phyloP scores from a whole-genome alignment of 331 rosid genomes.

The Phaseolus coccineus region DNA sequence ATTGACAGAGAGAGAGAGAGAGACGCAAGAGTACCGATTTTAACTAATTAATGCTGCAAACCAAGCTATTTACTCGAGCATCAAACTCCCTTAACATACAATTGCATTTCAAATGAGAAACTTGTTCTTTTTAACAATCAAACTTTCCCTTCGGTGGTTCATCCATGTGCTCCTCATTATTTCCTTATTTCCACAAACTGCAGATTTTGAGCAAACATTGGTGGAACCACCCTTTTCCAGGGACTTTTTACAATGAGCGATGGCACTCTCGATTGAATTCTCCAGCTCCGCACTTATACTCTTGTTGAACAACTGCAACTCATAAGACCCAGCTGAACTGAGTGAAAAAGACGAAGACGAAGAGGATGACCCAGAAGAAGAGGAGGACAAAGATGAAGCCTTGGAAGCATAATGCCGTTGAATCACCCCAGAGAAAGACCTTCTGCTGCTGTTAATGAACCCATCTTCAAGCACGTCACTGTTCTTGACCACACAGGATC shows the following conservation, averaged over 20 bases:
- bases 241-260: conserved; percentile 78
- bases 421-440: conserved; percentile 64
- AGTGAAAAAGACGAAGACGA: conserved; percentile 71
- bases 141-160: neutral
- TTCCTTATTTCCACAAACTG: conserved; percentile 42
- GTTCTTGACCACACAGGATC: conserved; percentile 42
- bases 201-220: conserved; percentile 31
- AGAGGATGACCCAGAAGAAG: conserved; percentile 64
- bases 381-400: conserved; percentile 49
- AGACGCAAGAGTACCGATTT: neutral
- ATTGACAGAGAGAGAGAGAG: neutral
- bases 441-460: conserved; percentile 48
- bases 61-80: conserved; percentile 5
- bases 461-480: conserved; percentile 52
- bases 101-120: conserved; percentile 29
- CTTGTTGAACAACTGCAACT: conserved; percentile 46
- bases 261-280: conserved; percentile 75
- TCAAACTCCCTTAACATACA: neutral
- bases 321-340: conserved; percentile 45
- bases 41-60: neutral
- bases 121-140: conserved; percentile 7
- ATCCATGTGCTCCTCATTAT: neutral
- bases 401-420: conserved; percentile 47
- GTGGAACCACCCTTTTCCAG: conserved; percentile 44
- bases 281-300: conserved; percentile 60